phyloP scores from a whole-genome alignment of 116 monocot genomes.

The Zostera marina region DNA sequence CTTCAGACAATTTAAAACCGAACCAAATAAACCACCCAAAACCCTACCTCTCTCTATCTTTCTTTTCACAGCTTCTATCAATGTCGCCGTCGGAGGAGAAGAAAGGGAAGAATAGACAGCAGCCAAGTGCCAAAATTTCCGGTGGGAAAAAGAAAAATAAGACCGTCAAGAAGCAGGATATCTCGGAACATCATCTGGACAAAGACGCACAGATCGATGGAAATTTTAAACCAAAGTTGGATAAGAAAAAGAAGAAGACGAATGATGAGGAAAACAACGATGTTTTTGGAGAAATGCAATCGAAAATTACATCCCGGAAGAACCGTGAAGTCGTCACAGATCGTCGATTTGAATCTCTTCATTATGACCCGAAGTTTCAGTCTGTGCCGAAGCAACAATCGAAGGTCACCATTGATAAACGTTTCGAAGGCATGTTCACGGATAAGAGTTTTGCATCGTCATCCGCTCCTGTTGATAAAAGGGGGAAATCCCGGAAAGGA shows the following conservation, averaged over 20 bases:
- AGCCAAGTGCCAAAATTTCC: neutral
- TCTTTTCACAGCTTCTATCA: neutral
- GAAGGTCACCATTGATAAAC: constrained; percentile 56
- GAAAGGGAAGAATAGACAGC: neutral
- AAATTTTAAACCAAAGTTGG: neutral
- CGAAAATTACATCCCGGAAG: neutral
- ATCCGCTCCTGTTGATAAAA: constrained; percentile 59
- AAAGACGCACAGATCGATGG: neutral
- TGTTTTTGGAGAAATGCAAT: neutral
- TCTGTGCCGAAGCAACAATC: constrained; percentile 38
- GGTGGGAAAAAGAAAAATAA: neutral
- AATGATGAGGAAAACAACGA: neutral
- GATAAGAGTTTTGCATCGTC: constrained; percentile 38
- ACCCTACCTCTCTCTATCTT: neutral
- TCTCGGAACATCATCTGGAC: neutral
- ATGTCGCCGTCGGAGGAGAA: constrained; percentile 6
- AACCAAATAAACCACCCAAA: neutral
- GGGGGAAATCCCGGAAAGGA: constrained; percentile 21
- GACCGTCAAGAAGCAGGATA: constrained; percentile 4
- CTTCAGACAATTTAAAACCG: too few relatives aligned
- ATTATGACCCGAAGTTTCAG: constrained; percentile 75
- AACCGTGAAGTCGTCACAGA: constrained; percentile 36
- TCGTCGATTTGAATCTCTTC: constrained; percentile 42
- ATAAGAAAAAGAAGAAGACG: neutral
- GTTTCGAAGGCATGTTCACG: constrained; percentile 42